Base-by-base conservation (phyloP, 2,329 filamentous ascomycete genomes). In the Mollisia scopiformis region DNA sequence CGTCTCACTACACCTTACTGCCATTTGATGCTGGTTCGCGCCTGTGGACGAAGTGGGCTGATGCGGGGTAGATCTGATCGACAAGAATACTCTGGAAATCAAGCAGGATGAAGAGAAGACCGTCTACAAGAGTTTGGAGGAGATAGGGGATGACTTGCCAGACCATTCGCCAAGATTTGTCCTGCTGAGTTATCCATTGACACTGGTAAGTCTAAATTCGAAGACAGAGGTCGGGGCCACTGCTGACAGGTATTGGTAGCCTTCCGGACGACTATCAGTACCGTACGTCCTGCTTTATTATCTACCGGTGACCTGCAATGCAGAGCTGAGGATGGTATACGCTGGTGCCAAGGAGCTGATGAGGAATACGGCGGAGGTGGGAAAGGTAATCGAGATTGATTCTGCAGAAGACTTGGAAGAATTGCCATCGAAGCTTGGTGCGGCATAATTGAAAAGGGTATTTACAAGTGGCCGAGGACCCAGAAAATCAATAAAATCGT, bases 221-320 rank as follows among this genome's bases (percentile, higher is more conserved):
- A 16, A n/a, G 19, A 27, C 43, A 25, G 47, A 53, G 37, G n/a
- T 25, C 1, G 3, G 31, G 23, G 27, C 21, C 10, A 21, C 25
- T 11, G n/a, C 27, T 52, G 28, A 35, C n/a, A 71, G 53, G 54
- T 54, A 35, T 59, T 55, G 39, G 57, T 66, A 96, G 92, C 81
- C 88, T 47, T 93, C 91, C 55, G 95, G 95, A 59, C 88, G 95
- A 28, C 76, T 93, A 46, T 90, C 92, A 5, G 93, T 97, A 2
- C 95, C 95, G 10, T 99, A 99, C 75, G 92, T 97, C 50, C 86
- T 98, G 74, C 79, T 99, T 23, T 97, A 96, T 81, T 98, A 97
- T 79, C 87, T 98, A 23, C 95, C 95, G 7, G 90, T 89, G 55
- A 97, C 94, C 52, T 95, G 92, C 79, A 97, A 96, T 75, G 86